Base-by-base conservation (phyloP, 2,329 filamentous ascomycete genomes). In the Pestalotiopsis fici region DNA sequence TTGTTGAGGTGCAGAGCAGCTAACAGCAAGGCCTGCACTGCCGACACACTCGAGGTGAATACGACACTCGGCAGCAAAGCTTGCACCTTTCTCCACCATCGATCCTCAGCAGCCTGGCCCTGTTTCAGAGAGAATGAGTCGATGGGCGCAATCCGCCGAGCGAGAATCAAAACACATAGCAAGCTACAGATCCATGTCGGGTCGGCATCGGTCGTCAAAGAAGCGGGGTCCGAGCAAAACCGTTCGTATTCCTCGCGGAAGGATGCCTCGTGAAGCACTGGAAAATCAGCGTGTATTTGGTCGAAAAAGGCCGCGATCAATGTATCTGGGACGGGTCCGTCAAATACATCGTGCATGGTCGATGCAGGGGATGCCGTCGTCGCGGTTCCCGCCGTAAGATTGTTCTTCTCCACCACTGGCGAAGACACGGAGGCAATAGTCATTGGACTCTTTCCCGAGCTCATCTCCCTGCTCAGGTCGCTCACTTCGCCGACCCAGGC, bases 1-100 rank as follows among this genome's bases (percentile, higher is more conserved):
- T 83, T 83, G 74, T 83, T 81, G 31, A 83, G 78, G 67, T 83
- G 81, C 4, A 82, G 70, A 11, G 80, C 78, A 7, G 79, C 78
- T 11, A 83, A 77, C 72, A 83, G 72, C 56, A 83, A 73, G 3
- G 80, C 79, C 71, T 83, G 80, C 11, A 83, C 77, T 0, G 81
- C 78, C 62, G 74, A 73, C 35, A 82, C 71, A 71, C 78, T 82
- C 3, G 81, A 81, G 1, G 79, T 81, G 69, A 82, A 82, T 62
- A 82, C 75, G 43, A 82, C 80, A 13, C 78, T 78, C 1, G 81
- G 78, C 13, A 83, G 74, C 3, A 82, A 74, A 5, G 75, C 74
- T 69, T 82, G 80, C 6, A 80, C 77, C 28, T 79, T 74, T 23
- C 69, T 73, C 81, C 81, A 83, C 80, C 80, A 82, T 27, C 78